These are phyloP conservation scores for Fagus crenata DNA, from an alignment of 306 rosid genomes.

Conservation along the genomic window DNA sequence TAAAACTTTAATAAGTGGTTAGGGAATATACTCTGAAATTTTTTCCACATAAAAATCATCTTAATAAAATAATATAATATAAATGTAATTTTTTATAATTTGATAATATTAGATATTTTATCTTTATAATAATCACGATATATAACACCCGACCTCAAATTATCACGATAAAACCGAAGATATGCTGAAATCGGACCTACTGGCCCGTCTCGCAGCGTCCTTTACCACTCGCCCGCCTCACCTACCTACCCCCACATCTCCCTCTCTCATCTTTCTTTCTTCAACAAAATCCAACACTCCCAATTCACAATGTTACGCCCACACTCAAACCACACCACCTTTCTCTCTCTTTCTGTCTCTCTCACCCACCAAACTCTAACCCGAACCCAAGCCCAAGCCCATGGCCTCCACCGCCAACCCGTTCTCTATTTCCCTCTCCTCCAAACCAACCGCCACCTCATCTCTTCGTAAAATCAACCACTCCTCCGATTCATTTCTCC, in stretches of 20 bases:
- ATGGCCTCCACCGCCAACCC: conserved; percentile 57
- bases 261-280: neutral
- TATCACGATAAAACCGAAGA: neutral
- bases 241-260: conserved; percentile 9
- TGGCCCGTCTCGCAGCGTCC: conserved; percentile 12
- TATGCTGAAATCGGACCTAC: neutral
- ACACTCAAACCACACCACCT: neutral
- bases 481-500: conserved; percentile 29
- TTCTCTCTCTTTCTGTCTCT: neutral
- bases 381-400: neutral
- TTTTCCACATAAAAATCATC: no score
- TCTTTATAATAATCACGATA: no score
- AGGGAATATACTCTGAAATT: no score
- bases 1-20: no score
- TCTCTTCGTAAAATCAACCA: conserved; percentile 25
- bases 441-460: conserved; percentile 32
- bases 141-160: neutral
- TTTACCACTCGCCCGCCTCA: conserved; percentile 11
- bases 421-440: conserved; percentile 44
- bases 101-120: no score
- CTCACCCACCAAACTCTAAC: neutral
- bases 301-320: no score
- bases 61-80: no score
- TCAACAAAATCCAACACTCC: no score
- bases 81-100: no score